A percentile compares a stretch with the other conserved stretches of the same genome.
Conservation (phyloP, 179 eudicot species). For the Beta lomatogona region DNA sequence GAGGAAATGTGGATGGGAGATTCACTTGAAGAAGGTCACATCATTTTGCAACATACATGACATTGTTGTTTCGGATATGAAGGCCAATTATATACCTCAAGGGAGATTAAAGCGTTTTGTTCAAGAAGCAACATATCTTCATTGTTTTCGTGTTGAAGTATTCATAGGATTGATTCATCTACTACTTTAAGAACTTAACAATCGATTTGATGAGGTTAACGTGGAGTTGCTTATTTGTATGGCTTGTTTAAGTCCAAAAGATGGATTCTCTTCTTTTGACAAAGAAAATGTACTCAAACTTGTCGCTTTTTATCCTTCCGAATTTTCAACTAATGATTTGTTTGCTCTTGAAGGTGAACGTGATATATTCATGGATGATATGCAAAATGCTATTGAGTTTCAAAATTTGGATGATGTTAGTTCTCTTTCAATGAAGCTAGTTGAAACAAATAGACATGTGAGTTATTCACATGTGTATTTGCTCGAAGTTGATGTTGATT, state of each 20-base stretch:
- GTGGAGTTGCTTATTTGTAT: background rate
- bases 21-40: background rate
- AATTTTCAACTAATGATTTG: background rate
- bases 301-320: background rate
- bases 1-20: background rate
- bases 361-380: background rate
- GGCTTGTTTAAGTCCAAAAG: too few relatives aligned
- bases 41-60: background rate
- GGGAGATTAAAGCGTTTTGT: background rate
- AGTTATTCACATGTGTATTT: too few relatives aligned
- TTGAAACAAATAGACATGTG: too few relatives aligned
- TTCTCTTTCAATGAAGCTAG: too few relatives aligned
- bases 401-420: background rate
- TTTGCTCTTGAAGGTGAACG: background rate
- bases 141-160: background rate
- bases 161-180: background rate
- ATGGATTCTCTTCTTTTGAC: too few relatives aligned
- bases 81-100: background rate
- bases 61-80: background rate
- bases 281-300: background rate
- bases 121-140: background rate
- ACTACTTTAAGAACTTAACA: background rate
- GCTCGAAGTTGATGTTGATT: too few relatives aligned
- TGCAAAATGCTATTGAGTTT: background rate
- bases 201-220: background rate